Evolutionary conservation across 164 flowering plant genomes (phyloP).

Genomic region (Pachysandra terminalis): DNA sequence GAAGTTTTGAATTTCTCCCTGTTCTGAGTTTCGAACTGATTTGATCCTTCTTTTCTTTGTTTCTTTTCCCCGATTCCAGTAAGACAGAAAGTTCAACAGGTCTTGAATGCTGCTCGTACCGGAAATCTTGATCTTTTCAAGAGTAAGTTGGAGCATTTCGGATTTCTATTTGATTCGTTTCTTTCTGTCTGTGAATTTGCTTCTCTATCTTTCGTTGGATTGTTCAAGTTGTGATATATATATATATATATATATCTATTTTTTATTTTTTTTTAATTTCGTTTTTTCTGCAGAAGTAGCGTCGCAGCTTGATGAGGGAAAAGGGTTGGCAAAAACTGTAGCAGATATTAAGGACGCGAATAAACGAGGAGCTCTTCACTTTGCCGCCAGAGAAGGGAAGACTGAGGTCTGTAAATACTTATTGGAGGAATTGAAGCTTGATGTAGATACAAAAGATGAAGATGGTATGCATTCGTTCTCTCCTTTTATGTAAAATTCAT

Average conservation of each 20-base stretch:
- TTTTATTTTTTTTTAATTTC: slow-evolving; percentile 11
- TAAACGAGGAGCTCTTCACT: slow-evolving; percentile 89
- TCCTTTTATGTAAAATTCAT: no score
- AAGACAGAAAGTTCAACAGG: slow-evolving; percentile 71
- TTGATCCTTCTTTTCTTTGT: background rate
- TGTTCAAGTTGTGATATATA: slow-evolving; percentile 1
- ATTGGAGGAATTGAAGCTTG: slow-evolving; percentile 75
- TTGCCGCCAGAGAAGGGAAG: slow-evolving; percentile 91
- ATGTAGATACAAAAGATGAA: slow-evolving; percentile 70
- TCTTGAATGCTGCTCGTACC: slow-evolving; percentile 72
- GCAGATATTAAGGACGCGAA: slow-evolving; percentile 86
- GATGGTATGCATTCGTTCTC: no score
- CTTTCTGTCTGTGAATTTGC: background rate
- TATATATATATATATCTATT: no score
- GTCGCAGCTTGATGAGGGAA: slow-evolving; percentile 65
- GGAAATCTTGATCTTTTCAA: slow-evolving; percentile 80
- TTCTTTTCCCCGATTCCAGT: slow-evolving; percentile 38
- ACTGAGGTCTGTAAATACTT: slow-evolving; percentile 89
- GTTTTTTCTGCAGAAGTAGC: slow-evolving; percentile 40
- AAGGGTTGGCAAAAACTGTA: slow-evolving; percentile 61
- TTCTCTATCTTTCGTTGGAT: background rate
- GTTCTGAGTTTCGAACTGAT: background rate
- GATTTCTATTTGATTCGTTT: background rate
- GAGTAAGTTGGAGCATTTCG: slow-evolving; percentile 43
- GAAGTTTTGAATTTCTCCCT: background rate